Evolutionary conservation across 345 rosid species (phyloP).

Genomic region (Streptanthus diversifolius): DNA sequence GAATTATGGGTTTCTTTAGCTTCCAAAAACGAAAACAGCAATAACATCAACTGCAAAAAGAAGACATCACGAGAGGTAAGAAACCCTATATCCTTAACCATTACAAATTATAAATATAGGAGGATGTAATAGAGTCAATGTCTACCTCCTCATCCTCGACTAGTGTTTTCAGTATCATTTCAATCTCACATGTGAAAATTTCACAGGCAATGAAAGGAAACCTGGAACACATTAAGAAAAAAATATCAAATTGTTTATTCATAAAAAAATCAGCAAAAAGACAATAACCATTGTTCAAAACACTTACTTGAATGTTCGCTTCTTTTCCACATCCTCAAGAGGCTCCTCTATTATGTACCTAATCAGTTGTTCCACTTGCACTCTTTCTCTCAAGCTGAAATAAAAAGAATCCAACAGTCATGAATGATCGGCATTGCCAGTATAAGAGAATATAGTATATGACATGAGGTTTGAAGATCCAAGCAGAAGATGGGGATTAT

Average conservation of each 20-base stretch:
- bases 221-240: conserved; percentile 37
- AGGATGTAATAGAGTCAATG: conserved; percentile 4
- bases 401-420: conserved; percentile 15
- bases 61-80: conserved; percentile 26
- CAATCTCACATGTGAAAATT: conserved; percentile 92
- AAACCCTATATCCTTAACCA: background rate
- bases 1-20: conserved; percentile 58
- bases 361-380: conserved; percentile 77
- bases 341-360: conserved; percentile 77
- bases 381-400: conserved; percentile 74
- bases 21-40: conserved; percentile 80
- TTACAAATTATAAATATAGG: background rate
- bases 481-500: background rate
- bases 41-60: conserved; percentile 69
- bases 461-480: conserved; percentile 1
- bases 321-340: conserved; percentile 66
- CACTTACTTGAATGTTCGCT: conserved; percentile 68
- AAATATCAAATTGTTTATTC: conserved; percentile 1
- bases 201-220: conserved; percentile 91
- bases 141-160: conserved; percentile 90
- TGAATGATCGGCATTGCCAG: background rate
- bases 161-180: conserved; percentile 81
- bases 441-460: background rate
- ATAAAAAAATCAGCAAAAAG: conserved; percentile 1
- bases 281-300: conserved; percentile 13